These are phyloP conservation scores for Biancaea sappan DNA, from an alignment of 306 rosid species.

Conservation along the genomic window DNA sequence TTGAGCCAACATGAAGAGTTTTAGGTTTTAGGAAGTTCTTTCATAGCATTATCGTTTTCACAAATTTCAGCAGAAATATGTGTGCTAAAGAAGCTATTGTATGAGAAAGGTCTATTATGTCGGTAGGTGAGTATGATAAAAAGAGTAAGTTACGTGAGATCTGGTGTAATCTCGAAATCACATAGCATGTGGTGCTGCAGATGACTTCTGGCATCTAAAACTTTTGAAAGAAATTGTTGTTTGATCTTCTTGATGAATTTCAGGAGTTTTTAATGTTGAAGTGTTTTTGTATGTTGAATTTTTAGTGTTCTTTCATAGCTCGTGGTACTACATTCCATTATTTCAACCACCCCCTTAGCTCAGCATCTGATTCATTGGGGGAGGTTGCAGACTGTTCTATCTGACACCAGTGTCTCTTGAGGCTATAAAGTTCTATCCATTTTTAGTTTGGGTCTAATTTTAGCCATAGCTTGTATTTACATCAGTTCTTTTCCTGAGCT, in stretches of 20 bases:
- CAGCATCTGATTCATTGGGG: slow-evolving; percentile 15
- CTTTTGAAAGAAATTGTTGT: not conserved
- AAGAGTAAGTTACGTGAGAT: not conserved
- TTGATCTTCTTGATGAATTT: not conserved
- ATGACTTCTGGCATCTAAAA: slow-evolving; percentile 1
- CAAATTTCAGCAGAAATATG: slow-evolving; percentile 1
- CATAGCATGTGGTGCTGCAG: not conserved
- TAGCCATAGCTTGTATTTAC: slow-evolving; percentile 5
- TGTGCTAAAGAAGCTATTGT: not conserved
- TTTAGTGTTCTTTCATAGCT: no score
- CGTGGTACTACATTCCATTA: not conserved
- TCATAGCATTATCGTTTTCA: not conserved
- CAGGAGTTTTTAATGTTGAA: slow-evolving; percentile 8
- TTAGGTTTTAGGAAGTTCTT: not conserved
- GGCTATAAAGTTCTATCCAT: not conserved
- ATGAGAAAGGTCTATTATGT: not conserved
- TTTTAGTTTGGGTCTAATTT: slow-evolving; percentile 4
- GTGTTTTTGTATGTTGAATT: not conserved
- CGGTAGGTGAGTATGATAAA: not conserved
- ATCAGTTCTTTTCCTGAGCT: not conserved
- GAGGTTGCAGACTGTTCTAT: not conserved
- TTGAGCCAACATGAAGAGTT: slow-evolving; percentile 7
- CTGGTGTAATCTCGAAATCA: not conserved
- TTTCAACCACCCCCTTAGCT: slow-evolving; percentile 14
- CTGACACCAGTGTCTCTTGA: slow-evolving; percentile 12